Conservation (phyloP, 208 protist genomes). For the Wallacemonas sp. region DNA sequence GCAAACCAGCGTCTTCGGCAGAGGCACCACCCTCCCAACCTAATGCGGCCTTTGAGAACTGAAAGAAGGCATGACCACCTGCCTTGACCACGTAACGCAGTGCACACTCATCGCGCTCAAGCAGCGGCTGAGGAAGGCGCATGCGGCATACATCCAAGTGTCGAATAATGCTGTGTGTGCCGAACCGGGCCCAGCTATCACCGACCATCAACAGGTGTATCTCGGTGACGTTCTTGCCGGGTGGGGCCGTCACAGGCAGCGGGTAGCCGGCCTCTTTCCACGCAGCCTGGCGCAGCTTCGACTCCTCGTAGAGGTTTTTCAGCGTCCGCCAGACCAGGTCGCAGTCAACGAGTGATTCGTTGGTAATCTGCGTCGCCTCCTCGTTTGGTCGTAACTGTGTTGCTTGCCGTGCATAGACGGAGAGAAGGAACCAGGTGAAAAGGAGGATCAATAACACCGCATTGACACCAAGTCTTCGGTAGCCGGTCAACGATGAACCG, state of each 20-base stretch:
- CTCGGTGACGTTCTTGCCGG: neutral
- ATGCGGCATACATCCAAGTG: neutral
- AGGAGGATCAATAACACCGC: no score
- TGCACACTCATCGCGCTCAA: slow-evolving; percentile 1
- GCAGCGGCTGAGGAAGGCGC: neutral
- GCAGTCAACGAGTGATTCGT: no score
- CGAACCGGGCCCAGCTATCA: neutral
- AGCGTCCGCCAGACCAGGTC: neutral
- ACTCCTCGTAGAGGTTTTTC: neutral
- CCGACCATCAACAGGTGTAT: neutral
- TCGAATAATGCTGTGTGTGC: neutral
- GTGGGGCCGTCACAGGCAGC: neutral
- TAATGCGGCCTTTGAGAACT: neutral
- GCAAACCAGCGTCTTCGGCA: neutral
- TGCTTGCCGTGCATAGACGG: no score
- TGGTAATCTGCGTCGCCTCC: no score
- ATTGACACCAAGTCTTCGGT: no score
- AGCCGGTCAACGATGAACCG: no score
- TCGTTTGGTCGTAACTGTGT: neutral
- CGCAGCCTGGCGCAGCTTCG: neutral
- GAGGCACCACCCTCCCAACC: neutral
- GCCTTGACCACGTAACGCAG: neutral
- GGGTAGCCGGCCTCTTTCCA: neutral
- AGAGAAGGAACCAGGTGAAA: no score
- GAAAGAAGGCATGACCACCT: neutral